Base-by-base conservation (phyloP, 139 green algal species). In the Chlamydomonas sp. region DNA sequence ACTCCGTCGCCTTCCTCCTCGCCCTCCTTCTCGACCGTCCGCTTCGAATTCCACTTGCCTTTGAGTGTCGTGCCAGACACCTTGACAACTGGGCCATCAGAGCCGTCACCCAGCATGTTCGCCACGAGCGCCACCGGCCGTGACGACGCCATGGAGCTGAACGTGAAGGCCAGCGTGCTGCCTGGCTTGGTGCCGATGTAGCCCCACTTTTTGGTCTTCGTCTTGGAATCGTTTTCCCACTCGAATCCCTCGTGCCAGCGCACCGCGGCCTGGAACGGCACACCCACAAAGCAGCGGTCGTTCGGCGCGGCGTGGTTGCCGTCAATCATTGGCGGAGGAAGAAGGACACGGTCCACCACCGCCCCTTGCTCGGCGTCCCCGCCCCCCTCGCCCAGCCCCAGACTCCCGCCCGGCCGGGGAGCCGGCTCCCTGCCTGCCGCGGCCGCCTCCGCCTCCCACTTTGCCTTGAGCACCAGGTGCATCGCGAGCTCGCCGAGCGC, bases 201-300 rank as follows among this genome's bases (percentile, higher is more conserved):
- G 8, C 62, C 62, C 35, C 36, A 69, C 3, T 57, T 57, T 35
- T 36, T 24, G 6, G 29, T 4, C 16, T 34, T 24, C 35, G 20
- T 35, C 35, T 57, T 33, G 62, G 62, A 69, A n/a, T 69, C 62
- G 36, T 69, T 69, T n/a, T 58, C 22, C 62, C 62, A 69, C 37
- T 69, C 62, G 57, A 69, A 69, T 5, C 62, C 62, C 3, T 69
- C 35, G 6, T 33, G 5, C 36, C 22, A 13, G 6, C 28, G 47
- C 2, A 66, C 33, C 5, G 16, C 29, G n/a, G 8, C 59, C 33
- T 39, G 5, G 36, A 69, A 69, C 5, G 3, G 16, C n/a, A n/a
- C 57, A 37, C 62, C 62, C 2, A 69, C 35, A 28, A 69, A 57
- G 36, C 62, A 69, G 26, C 28, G 34, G 62, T 69, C 62, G 20